Evolutionary conservation across 345 rosid species (phyloP), one percentile per base, ranked within the genome.

Genomic region (Barbarea vulgaris): DNA sequence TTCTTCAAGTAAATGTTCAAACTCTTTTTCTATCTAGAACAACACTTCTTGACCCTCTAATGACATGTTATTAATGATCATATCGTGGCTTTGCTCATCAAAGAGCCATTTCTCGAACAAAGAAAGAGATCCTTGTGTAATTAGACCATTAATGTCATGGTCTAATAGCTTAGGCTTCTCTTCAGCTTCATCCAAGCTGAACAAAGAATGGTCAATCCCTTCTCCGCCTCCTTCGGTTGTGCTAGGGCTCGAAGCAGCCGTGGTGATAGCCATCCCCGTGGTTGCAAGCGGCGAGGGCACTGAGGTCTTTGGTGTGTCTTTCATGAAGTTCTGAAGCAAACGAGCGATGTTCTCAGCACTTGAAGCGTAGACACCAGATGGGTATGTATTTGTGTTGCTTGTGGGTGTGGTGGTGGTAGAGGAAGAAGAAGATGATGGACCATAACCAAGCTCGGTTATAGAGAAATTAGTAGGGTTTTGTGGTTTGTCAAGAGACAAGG

Each of bases 41-140:
- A 81, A 71, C 33, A 34, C 79, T 46, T 67, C 36, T 67, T 62
- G 50, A 33, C 88, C 86, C 33, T 72, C 84, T 60, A 85, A 61
- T 41, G 89, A 69, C 80, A 87, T 63, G 51, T 58, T 59, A 52
- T 57, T 58, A 25, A 30, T 48, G 61, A 70, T 48, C 72, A 79
- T 69, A 50, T 85, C 87, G 18, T 82, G 80, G 72, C 69, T 79
- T 61, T 84, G 88, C 64, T 89, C 94, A 52, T 89, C 94, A 74
- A 85, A 81, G 17, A 87, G 86, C 94, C 94, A 89, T 69, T 85
- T 89, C 86, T 89, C 94, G 17, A 89, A 83, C 73, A 85, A 52
- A 18, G 77, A 72, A 48, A 89, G 82, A 10, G 91, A 85, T 42
- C 79, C 83, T 50, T 82, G 82, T 12, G 61, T 42, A 57, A 70